These are phyloP conservation scores for Podospora pseudoanserina DNA, from an alignment of 495 filamentous ascomycete genomes.

Conservation along the genomic window DNA sequence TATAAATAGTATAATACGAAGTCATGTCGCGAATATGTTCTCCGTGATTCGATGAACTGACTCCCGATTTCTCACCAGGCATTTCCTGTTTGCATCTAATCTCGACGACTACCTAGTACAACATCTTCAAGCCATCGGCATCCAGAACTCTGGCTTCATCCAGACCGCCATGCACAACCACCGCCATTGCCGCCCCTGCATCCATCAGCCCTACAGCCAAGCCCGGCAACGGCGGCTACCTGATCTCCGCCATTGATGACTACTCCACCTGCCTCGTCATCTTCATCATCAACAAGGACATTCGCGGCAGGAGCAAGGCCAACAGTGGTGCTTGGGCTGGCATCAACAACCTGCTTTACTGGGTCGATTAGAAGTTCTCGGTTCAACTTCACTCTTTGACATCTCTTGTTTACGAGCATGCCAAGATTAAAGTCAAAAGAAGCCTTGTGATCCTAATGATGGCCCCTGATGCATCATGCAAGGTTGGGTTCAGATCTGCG, in stretches of 20 bases:
- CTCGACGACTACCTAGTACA: not conserved
- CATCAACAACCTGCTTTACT: not conserved
- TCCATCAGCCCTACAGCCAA: not conserved
- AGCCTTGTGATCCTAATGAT: not conserved
- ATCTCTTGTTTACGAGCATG: no score
- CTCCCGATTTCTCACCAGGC: no score
- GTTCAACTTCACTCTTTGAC: no score
- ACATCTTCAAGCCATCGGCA: conserved; percentile 1
- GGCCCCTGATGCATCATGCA: not conserved
- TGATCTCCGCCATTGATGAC: not conserved
- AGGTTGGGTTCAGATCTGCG: not conserved
- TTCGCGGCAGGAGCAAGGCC: not conserved
- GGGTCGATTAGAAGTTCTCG: not conserved
- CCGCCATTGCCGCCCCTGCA: not conserved
- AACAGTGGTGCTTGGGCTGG: not conserved
- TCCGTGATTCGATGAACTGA: no score
- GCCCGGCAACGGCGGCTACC: not conserved
- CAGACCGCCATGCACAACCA: not conserved
- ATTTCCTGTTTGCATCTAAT: no score
- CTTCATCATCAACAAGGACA: not conserved
- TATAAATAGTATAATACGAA: no score
- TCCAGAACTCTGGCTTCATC: conserved; percentile 5
- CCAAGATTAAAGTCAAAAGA: no score
- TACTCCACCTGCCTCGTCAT: not conserved
- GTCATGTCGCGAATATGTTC: no score